Base-by-base conservation (phyloP, 306 rosid species). In the Vigna trinervia region DNA sequence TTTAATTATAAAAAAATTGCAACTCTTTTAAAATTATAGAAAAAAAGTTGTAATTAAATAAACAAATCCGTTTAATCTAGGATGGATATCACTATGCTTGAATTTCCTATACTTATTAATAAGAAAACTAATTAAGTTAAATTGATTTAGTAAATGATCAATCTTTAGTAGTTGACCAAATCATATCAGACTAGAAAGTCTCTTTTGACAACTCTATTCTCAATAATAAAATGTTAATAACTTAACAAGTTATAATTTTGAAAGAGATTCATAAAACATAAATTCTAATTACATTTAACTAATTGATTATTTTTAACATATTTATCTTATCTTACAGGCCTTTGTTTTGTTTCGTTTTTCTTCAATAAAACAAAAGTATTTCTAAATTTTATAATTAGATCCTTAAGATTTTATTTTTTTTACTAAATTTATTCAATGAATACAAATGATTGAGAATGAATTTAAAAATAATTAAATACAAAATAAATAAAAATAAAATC, bases 141-240 rank as follows among this genome's bases (percentile, higher is more conserved):
- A 26, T 26, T 3, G 3, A 26, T 0, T 2, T 0, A 26, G 0
- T 2, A 2, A 26, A 26, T 26, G 0, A 1, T 26, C 4, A 26
- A 26, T 26, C 0, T 2, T 0, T 26, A 0, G 0, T 26, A 0
- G 0, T 26, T 3, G 3, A 26, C 28, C 0, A 26, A 0, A 26
- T 26, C 0, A 1, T 1, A 26, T 26, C 3, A 0, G 2, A 26
- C 1, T 0, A 0, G 3, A 26, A 2, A 0, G 3, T 26, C 3
- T 2, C 0, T 26, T 26, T 26, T 26, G 0, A 26, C 3, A 26
- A 26, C 28, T 26, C 4, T 26, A 22, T 22, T 22, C 1, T 22
- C 23, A 1, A 22, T 22, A 36, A 56, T 22, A 7, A 22, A 56
- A 54, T 54, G 7, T 13, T 56, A 56, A 9, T 22, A 2, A 26